Evolutionary conservation across 352 stramenopile species (phyloP), one percentile per base, ranked within the genome.

Genomic region (Globisporangium apiculatum): DNA sequence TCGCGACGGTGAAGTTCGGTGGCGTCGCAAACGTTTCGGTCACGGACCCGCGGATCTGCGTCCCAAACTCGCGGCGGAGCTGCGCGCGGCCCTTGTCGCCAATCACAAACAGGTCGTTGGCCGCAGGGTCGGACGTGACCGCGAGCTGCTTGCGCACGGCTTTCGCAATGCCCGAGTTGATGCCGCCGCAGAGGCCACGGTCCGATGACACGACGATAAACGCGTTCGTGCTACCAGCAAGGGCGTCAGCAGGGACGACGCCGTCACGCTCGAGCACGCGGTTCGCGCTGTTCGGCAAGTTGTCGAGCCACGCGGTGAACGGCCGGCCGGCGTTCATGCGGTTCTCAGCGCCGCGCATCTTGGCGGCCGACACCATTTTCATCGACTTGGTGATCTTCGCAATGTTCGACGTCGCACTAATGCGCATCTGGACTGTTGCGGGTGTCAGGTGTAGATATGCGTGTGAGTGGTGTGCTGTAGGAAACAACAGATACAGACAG

Each of bases 381-480:
- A 99, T 99, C 55, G 97, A 99, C 77, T 97, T 97, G 52, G 97
- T 99, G 82, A 99, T 99, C 87, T 99, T 99, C 67, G 93, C 86
- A 61, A 99, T 99, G 87, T 99, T 99, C 65, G 97, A 98, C 40
- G 97, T 99, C 18, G 96, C 97, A 59, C 86, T 83, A 68, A 99
- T 99, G 71, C 98, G 95, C 79, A 98, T 97, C 60, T 90, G 88
- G 86, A 91, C 69, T 76, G 61, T 12, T 24, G 57, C 48, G 45
- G 24, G 40, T 57, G 38, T 48, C 2, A 18, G 48, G 31, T 3
- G 14, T 9, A 35, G 4, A 37, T 15, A 15, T 15, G 18, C 6
- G 48, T n/a, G 48, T 52, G n/a, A 15, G n/a, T 6, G 24, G 48
- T 7, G 24, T 36, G 14, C 31, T 24, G 49, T 31, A 11, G 11